These are phyloP conservation scores for Ganoderma leucocontextum DNA, from an alignment of 1,284 basidiomycete species.

Conservation along the genomic window DNA sequence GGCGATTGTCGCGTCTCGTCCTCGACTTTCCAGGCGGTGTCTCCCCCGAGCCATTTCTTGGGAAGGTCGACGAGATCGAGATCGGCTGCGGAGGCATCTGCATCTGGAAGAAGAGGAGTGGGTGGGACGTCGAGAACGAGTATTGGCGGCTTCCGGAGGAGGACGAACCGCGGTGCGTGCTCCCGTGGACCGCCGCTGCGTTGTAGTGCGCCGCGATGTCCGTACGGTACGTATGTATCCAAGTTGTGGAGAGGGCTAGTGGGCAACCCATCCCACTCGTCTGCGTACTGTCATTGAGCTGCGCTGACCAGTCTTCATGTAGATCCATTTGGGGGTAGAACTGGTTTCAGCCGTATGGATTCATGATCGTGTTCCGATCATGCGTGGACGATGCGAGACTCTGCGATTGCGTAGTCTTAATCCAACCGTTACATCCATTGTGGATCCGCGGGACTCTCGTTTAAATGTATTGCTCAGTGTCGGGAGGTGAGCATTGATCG, in stretches of 20 bases:
- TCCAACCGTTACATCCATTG: background rate
- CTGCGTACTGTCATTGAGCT: background rate
- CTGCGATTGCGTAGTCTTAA: background rate
- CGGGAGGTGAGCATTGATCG: conserved; percentile 5
- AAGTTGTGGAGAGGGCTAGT: background rate
- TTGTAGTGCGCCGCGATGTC: too few species aligned
- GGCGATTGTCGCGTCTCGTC: conserved; percentile 14
- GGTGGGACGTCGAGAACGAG: conserved; percentile 18
- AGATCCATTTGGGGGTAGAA: background rate
- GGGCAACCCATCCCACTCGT: background rate
- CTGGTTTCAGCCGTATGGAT: background rate
- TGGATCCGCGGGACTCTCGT: background rate
- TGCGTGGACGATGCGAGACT: background rate
- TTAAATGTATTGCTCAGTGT: background rate
- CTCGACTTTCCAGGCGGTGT: conserved; percentile 7
- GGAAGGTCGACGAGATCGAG: conserved; percentile 13
- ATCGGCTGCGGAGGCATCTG: conserved; percentile 19
- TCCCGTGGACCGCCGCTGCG: conserved; percentile 13
- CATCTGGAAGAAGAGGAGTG: conserved; percentile 13
- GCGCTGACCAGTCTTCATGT: background rate
- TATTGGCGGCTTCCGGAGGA: conserved; percentile 18
- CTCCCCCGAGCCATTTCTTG: background rate
- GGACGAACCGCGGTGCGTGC: conserved; percentile 17
- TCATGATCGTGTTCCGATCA: background rate
- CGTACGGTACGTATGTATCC: background rate